Evolutionary conservation across 1,284 basidiomycete species (phyloP), one percentile per base, ranked within the genome.

Genomic region (Puccinia triticina): DNA sequence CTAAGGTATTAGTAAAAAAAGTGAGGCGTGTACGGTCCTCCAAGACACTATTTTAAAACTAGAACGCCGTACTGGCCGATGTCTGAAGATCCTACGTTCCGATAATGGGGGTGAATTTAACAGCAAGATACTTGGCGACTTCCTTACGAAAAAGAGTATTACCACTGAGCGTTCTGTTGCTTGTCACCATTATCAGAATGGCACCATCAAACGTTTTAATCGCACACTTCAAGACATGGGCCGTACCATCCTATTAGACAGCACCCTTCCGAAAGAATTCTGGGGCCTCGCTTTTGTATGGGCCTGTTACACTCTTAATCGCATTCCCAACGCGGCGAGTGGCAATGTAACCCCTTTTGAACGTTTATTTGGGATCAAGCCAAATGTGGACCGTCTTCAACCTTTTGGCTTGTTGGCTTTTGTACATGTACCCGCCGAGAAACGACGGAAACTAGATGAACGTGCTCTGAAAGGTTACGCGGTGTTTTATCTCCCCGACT

Each of bases 201-300:
- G 40, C 40, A 43, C 40, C 7, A 43, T 43, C 4, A 12, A 43
- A 43, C 4, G 40, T 7, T 43, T 1, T 18, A 74, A 43, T 12
- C 4, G 40, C 4, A 43, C 40, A 4, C 12, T 43, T 7, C 40
- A 43, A 12, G 40, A 43, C 12, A 43, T 43, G 40, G 40, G 40
- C 40, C 40, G 83, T 11, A 67, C 67, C 5, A 21, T 37, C 23
- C 55, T 83, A 8, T 18, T 59, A 0, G 21, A 29, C 21, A 59
- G 75, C 14, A 34, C 21, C 0, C 75, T 82, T 21, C 80, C 66
- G 14, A 61, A 57, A 18, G 55, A 26, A 26, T 69, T 83, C 43
- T 83, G 83, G 83, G n/a, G 43, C 23, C 18, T 72, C 7, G n/a
- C 71, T n/a, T n/a, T 32, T 46, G 29, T 43, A 12, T 43, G 40